Evolutionary conservation across 2,329 filamentous ascomycete species (phyloP), one percentile per base, ranked within the genome.

Genomic region (Phialocephala sp.): DNA sequence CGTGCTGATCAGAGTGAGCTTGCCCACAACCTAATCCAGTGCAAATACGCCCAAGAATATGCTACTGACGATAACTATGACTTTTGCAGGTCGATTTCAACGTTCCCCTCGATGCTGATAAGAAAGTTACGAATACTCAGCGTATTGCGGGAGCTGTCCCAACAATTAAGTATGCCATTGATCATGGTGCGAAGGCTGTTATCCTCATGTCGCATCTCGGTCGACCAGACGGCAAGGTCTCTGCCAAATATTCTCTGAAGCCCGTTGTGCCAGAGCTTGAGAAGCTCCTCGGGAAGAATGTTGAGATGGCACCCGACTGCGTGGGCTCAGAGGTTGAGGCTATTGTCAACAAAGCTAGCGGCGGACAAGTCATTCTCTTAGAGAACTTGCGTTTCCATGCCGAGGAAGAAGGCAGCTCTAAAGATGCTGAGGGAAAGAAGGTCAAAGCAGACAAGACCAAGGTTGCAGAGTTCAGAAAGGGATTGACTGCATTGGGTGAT

Each of bases 361-460:
- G 88, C 74, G 95, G 94, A 74, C 88, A 93, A 76, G 88, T 99
- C 63, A 86, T 99, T 65, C 88, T 99, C 39, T 87, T 99, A 62
- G 95, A 99, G 88, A 99, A 99, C 86, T 84, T 99, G 81, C 93
- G 95, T 73, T 99, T 98, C 88, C 95, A 99, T 82, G 87, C 92
- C 69, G 95, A 99, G 84, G 95, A 99, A 84, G 95, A 99, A 85
- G 95, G 95, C 71, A 97, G 92, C 83, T 91, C 86, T 79, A 97
- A 97, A 86, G 94, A 97, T 80, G 89, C 88, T 67, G 91, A 94
- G 61, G 95, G 94, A 76, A 97, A 97, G 83, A 99, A 99, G 87
- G 89, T 90, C 81, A 99, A 98, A 89, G 95, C 95, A 69, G 94
- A 97, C 81, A 95, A 97, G 86, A 91, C 85, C 70, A 89, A 93